Base-by-base conservation (phyloP, 805 yeast species). In the Metschnikowia dekortorum region DNA sequence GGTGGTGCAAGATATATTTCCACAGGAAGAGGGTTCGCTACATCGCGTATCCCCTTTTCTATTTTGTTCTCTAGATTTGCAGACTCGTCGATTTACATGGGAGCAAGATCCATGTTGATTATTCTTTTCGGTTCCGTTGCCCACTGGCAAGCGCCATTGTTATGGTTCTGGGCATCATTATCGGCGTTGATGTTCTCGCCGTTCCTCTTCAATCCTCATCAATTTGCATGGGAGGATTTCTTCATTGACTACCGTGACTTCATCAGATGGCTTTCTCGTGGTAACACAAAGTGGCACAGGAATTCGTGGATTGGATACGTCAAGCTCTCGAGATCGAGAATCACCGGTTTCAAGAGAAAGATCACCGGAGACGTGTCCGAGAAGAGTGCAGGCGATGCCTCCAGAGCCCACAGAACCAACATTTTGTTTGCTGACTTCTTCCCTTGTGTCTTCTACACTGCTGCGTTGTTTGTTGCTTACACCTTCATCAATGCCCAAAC, bases 271-370 rank as follows among this genome's bases (percentile, higher is more conserved):
- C 63, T 82, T 49, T 69, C 89, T n/a, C 84, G 94, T 78, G 95
- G 95, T 80, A 87, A 87, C 74, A 83, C 87, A 61, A 84, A 85
- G 67, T 87, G 89, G 85, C 92, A 87, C 74, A 83, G 89, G 76
- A 85, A 85, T 73, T 86, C 94, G 6, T 87, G 95, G 95, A 85
- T 87, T 62, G 92, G 92, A 54, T 87, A 84, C 67, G 81, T 85
- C 18, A 84, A 95, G 61, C 74, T 80, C 54, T 79, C 90, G 4
- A 82, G 99, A 69, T 89, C 96, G 8, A 82, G 90, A 61, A 82
- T 88, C 59, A 92, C 98, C 31, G 99, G 99, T 52, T 90, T 82
- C 78, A 91, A 90, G 76, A 77, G 87, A 51, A 82, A 82, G 69
- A 67, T 79, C 53, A 78, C 85, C 46, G 83, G 83, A 22, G 90